Percentiles rank a stretch among this genome's conserved stretches.
Evolutionary conservation across 768 basidiomycete species (phyloP).

Genomic region (Boletus bicolor): DNA sequence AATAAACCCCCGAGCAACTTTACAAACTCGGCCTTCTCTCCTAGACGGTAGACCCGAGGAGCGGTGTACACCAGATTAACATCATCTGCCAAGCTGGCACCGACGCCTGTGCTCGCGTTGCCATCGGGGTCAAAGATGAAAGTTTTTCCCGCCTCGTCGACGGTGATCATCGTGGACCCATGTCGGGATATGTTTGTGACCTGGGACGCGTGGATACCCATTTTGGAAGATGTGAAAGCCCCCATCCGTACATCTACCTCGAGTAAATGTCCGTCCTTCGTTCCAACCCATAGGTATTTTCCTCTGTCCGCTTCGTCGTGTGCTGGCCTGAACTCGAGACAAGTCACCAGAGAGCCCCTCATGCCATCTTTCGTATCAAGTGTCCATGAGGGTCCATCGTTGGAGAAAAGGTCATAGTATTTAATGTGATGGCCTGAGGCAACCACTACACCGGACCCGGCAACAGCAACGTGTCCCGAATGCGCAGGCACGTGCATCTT

Average conservation of each 20-base stretch:
- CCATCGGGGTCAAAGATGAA: conserved; percentile 61
- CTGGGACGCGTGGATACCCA: conserved; percentile 59
- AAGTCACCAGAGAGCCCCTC: conserved; percentile 70
- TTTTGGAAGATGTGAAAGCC: conserved; percentile 52
- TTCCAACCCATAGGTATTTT: conserved; percentile 77
- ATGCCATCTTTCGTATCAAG: conserved; percentile 63
- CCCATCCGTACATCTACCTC: conserved; percentile 76
- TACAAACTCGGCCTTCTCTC: conserved; percentile 81
- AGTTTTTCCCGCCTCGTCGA: conserved; percentile 85
- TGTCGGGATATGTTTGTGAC: conserved; percentile 76
- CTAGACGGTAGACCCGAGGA: conserved; percentile 61
- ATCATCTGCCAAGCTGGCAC: conserved; percentile 34
- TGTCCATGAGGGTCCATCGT: conserved; percentile 43
- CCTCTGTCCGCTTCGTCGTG: conserved; percentile 48
- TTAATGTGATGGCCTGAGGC: conserved; percentile 56
- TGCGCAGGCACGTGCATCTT: conserved; percentile 56
- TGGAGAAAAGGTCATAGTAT: conserved; percentile 55
- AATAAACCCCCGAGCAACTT: conserved; percentile 70
- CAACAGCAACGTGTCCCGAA: conserved; percentile 50
- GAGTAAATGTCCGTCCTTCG: conserved; percentile 83
- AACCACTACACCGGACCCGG: conserved; percentile 59
- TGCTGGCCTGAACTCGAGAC: conserved; percentile 72
- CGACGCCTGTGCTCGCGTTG: conserved; percentile 11
- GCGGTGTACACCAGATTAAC: conserved; percentile 46
- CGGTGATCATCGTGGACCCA: conserved; percentile 64